Evolutionary conservation across 1,139 yeast genomes (phyloP), one percentile per base, ranked within the genome.

Genomic region (Yamadazyma taylorii): DNA sequence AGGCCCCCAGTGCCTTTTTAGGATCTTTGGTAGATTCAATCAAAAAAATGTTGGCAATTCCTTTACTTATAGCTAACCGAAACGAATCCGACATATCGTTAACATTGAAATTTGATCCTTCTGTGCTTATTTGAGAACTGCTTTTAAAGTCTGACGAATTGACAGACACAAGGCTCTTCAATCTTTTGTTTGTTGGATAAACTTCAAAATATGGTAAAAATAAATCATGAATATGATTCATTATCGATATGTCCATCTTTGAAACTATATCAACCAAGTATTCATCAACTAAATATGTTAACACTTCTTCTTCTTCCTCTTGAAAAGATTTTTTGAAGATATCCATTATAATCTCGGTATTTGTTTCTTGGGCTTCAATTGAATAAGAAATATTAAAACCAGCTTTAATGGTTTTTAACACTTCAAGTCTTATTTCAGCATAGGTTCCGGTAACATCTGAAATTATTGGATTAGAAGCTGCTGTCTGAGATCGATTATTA

Each of bases 361-460:
- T 58, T 31, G 55, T 40, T 36, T 46, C 55, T 43, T 47, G 37
- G 40, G 51, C 49, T 38, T 55, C 59, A 45, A 58, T 44, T 2
- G 56, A 53, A 30, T 48, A 45, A 7, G 80, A 72, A 1, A 66
- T 52, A 24, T 60, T 61, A 37, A 64, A 69, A 0, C 75, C 66
- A 6, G 73, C 69, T 11, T 63, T 60, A 14, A 83, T 55, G 4
- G 79, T 60, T 33, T 56, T 56, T 11, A 81, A 55, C 16, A 73
- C 66, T 8, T 61, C 59, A 0, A 66, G 41, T 31, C 79, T 67
- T 2, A 73, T 61, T 2, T 59, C 56, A 1, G 62, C 17, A 21
- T 22, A 34, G 6, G 15, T 40, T 2, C 60, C 52, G 3, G 32
- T 15, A 5, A 19, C 11, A 29, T 19, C 24, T 4, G 24, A 12